Evolutionary conservation across 176 grass and related monocot species (phyloP).

Genomic region (Musa beccarii): DNA sequence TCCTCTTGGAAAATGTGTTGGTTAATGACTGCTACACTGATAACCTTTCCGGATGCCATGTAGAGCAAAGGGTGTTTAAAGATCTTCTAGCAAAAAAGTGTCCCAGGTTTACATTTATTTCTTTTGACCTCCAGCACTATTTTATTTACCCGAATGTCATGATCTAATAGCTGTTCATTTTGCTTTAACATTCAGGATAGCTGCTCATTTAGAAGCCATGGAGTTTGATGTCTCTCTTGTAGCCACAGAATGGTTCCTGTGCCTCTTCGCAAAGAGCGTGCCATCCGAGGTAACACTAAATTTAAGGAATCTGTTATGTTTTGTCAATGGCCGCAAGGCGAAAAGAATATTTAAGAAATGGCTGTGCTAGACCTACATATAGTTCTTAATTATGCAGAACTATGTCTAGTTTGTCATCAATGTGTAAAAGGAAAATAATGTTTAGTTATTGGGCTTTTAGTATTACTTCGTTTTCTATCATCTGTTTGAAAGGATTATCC

Average conservation of each 20-base stretch:
- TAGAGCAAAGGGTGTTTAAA: conserved; percentile 94
- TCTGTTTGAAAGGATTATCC: no score
- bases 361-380: no score
- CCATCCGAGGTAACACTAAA: conserved; percentile 72
- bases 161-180: not conserved
- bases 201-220: conserved; percentile 76
- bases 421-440: no score
- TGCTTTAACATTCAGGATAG: conserved; percentile 46
- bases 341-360: not conserved
- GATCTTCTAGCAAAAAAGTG: conserved; percentile 95
- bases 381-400: no score
- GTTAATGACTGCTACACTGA: conserved; percentile 96
- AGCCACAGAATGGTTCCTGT: conserved; percentile 97
- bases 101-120: conserved; percentile 41
- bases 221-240: conserved; percentile 97
- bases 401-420: no score
- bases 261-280: conserved; percentile 89
- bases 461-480: no score
- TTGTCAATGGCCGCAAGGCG: not conserved
- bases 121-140: not conserved
- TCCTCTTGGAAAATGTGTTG: conserved; percentile 93
- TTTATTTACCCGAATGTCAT: not conserved
- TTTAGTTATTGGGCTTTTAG: no score
- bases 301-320: not conserved
- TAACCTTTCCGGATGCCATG: conserved; percentile 94